These are phyloP conservation scores for Lactarius evosmus DNA, from an alignment of 768 basidiomycete species.

Conservation along the genomic window DNA sequence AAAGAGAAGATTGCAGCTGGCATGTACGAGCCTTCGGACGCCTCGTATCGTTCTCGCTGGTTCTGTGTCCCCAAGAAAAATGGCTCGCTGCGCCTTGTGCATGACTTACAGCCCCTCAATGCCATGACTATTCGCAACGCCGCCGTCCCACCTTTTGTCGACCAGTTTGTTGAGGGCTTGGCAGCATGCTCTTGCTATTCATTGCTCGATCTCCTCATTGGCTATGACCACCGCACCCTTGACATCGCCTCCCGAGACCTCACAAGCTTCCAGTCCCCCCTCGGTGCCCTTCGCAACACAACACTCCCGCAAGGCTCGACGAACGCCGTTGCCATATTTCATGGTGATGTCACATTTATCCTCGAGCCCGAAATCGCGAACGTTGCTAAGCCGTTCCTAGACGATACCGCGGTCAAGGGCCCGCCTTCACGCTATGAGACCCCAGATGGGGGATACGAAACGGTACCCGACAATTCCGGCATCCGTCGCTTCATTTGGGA, in stretches of 20 bases:
- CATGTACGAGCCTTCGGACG: slow-evolving; percentile 31
- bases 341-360: not conserved
- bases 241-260: not conserved
- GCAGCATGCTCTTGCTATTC: slow-evolving; percentile 28
- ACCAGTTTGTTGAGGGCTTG: slow-evolving; percentile 30
- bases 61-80: not conserved
- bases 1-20: slow-evolving; percentile 19
- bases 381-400: no score
- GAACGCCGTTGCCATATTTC: not conserved
- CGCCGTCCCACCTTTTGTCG: slow-evolving; percentile 3
- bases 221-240: not conserved
- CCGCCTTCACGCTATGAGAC: no score
- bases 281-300: not conserved
- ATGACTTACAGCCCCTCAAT: slow-evolving; percentile 32
- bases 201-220: not conserved
- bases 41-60: not conserved
- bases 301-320: not conserved
- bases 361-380: slow-evolving; percentile 1
- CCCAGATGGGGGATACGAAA: not conserved
- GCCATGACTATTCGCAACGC: slow-evolving; percentile 28
- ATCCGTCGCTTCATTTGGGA: not conserved
- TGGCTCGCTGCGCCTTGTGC: slow-evolving; percentile 27
- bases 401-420: no score
- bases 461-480: not conserved
- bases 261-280: not conserved